A percentile compares a stretch with the other conserved stretches of the same genome.
phyloP scores from a whole-genome alignment of 2,329 filamentous ascomycete genomes.

The Bipolaris cookei region DNA sequence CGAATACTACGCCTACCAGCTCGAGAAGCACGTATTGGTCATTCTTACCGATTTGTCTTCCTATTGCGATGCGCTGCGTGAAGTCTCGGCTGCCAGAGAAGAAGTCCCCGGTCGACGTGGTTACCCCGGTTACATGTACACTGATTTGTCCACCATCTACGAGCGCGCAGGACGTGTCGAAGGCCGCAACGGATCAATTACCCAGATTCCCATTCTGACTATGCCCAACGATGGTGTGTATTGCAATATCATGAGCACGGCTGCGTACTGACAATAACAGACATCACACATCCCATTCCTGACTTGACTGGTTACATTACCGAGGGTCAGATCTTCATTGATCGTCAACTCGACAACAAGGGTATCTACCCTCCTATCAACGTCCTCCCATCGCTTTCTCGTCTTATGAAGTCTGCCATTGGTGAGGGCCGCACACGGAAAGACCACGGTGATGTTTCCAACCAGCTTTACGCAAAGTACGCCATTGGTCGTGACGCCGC shows the following conservation, averaged over 20 bases:
- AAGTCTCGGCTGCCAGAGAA: slow-evolving; percentile 96
- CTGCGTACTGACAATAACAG: slow-evolving; percentile 48
- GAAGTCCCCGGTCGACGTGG: slow-evolving; percentile 99
- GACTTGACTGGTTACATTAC: slow-evolving; percentile 99
- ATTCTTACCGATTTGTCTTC: slow-evolving; percentile 97
- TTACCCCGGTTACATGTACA: slow-evolving; percentile 99
- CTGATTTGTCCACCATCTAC: slow-evolving; percentile 99
- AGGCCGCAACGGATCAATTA: slow-evolving; percentile 97
- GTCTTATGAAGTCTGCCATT: slow-evolving; percentile 99
- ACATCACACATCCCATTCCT: slow-evolving; percentile 98
- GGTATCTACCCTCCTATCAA: slow-evolving; percentile 99
- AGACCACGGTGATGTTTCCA: slow-evolving; percentile 97
- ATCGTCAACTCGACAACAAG: slow-evolving; percentile 92
- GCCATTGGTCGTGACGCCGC: slow-evolving; percentile 98
- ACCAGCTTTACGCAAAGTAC: slow-evolving; percentile 99
- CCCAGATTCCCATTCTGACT: slow-evolving; percentile 97
- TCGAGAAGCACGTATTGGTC: slow-evolving; percentile 99
- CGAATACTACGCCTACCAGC: slow-evolving; percentile 99
- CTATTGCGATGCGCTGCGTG: slow-evolving; percentile 98
- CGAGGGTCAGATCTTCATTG: slow-evolving; percentile 97
- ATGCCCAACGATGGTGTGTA: slow-evolving; percentile 92
- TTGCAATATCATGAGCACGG: neutral
- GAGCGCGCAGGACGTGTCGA: slow-evolving; percentile 97
- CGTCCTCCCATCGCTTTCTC: slow-evolving; percentile 94
- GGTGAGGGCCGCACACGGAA: slow-evolving; percentile 95